These are phyloP conservation scores for Candida tallmaniae DNA, from an alignment of 805 yeast genomes.

Conservation along the genomic window DNA sequence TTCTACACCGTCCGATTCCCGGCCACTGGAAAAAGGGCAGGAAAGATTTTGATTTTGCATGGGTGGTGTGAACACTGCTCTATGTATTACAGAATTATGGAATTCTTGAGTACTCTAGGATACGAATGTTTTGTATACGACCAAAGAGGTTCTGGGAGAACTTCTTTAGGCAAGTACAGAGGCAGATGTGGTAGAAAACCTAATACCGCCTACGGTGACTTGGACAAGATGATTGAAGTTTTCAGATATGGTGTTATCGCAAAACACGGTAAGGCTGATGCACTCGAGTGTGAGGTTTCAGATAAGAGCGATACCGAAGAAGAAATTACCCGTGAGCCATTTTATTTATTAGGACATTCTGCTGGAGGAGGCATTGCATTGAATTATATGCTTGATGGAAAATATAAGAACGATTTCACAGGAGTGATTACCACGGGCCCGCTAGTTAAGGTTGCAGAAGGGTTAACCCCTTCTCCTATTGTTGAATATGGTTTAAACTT, in stretches of 20 bases:
- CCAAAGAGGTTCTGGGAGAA: conserved; percentile 71
- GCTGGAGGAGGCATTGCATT: conserved; percentile 77
- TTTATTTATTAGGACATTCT: conserved; percentile 63
- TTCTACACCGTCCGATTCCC: conserved; percentile 12
- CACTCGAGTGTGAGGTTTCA: not conserved
- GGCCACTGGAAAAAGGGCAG: conserved; percentile 27
- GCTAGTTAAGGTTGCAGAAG: conserved; percentile 51
- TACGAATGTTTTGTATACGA: conserved; percentile 65
- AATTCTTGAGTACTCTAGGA: conserved; percentile 47
- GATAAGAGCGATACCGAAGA: not conserved
- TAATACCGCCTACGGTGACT: conserved; percentile 49
- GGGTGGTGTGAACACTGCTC: conserved; percentile 64
- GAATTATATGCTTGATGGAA: conserved; percentile 58
- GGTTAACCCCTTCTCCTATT: conserved; percentile 43
- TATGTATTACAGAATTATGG: conserved; percentile 49
- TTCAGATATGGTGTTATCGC: conserved; percentile 12
- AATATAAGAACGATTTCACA: conserved; percentile 38
- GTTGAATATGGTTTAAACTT: conserved; percentile 18
- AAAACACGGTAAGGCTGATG: not conserved
- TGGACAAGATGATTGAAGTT: conserved; percentile 52
- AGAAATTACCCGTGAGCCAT: not conserved
- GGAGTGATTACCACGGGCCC: conserved; percentile 58
- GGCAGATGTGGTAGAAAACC: conserved; percentile 54
- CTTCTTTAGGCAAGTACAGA: conserved; percentile 48
- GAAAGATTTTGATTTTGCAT: conserved; percentile 58